Evolutionary conservation across 352 stramenopile species (phyloP), one percentile per base, ranked within the genome.

Genomic region (Globisporangium middletonii): DNA sequence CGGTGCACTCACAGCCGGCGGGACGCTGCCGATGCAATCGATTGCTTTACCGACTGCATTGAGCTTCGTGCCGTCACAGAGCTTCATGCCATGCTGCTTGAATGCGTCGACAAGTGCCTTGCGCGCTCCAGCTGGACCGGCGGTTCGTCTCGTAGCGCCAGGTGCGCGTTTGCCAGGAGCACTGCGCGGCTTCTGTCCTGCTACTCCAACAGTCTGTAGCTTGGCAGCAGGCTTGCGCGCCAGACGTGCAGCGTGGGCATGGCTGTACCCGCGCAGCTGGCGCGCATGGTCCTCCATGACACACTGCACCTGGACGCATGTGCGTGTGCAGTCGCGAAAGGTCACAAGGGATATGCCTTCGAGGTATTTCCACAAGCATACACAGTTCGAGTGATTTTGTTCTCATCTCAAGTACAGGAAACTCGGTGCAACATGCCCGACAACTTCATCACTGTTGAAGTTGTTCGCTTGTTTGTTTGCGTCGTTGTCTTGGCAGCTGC

Each of bases 11-110:
- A 89, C 59, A 0, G 66, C 71, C 9, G 76, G 65, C 2, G 77
- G 80, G 28, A 89, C 62, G 16, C 55, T 63, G 0, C 82, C 82
- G 30, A 92, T 72, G 37, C 53, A 35, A 35, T 73, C 63, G 16
- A 92, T 64, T 1, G 68, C 65, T 53, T 89, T 90, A 3, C 69
- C 69, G 0, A 92, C 80, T 0, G 75, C 74, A 28, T 94, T 92
- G 16, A 94, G 70, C 57, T 88, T 85, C 51, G 79, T 62, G 3
- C 84, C 82, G 53, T 94, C 82, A 42, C 77, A 86, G 44, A 92
- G 55, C 54, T 74, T 73, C 65, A 77, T 78, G 3, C 77, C 79
- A 37, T 89, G 71, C 65, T 89, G 75, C 62, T 84, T 85, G 49
- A 92, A 80, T 2, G 78, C 77, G 51, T 88, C 79, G 13, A 76